phyloP scores from a whole-genome alignment of 495 filamentous ascomycete genomes.

The Xylaria scruposa region DNA sequence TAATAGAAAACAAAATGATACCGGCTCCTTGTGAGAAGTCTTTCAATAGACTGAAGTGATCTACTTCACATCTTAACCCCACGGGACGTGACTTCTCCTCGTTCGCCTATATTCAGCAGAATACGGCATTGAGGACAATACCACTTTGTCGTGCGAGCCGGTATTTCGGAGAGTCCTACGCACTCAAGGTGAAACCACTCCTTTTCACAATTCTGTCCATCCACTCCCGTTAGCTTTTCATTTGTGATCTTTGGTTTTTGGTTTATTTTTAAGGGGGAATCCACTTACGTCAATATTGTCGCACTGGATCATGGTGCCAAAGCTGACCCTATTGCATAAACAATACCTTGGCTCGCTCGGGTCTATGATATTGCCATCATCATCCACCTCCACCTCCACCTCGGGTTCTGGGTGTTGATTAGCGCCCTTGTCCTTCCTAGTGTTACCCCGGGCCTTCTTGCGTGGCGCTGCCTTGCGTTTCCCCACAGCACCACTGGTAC shows the following conservation, averaged over 20 bases:
- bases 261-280: neutral
- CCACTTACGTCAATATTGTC: slow-evolving; percentile 84
- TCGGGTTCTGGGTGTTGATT: slow-evolving; percentile 49
- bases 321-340: slow-evolving; percentile 89
- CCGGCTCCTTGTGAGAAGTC: neutral
- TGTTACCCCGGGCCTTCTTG: slow-evolving; percentile 62
- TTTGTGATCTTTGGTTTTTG: neutral
- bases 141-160: slow-evolving; percentile 84
- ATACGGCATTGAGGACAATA: slow-evolving; percentile 89
- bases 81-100: slow-evolving; percentile 60
- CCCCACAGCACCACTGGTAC: slow-evolving; percentile 74
- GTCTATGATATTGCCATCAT: slow-evolving; percentile 80
- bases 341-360: slow-evolving; percentile 89
- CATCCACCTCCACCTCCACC: slow-evolving; percentile 62
- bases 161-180: slow-evolving; percentile 77
- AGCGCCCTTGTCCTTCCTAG: slow-evolving; percentile 57
- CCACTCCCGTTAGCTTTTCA: slow-evolving; percentile 32
- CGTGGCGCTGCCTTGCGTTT: slow-evolving; percentile 79
- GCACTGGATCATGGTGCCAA: slow-evolving; percentile 93
- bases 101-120: slow-evolving; percentile 66
- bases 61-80: slow-evolving; percentile 54
- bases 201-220: slow-evolving; percentile 63
- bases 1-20: neutral
- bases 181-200: slow-evolving; percentile 98
- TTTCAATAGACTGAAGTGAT: neutral